These are phyloP conservation scores for Kazachstania psychrophila DNA, from an alignment of 805 yeast genomes.

Conservation along the genomic window DNA sequence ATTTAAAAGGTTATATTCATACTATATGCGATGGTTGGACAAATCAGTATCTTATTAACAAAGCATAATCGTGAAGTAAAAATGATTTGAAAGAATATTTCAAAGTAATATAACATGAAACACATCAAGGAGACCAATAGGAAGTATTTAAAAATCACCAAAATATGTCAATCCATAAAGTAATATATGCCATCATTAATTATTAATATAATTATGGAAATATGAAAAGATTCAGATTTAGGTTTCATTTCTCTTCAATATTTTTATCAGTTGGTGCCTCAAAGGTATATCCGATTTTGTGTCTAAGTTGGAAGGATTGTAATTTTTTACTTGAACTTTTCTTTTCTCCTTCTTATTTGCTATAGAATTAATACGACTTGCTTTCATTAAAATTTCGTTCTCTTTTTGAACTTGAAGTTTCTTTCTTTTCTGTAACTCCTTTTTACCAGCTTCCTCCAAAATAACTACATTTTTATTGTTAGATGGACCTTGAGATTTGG, in stretches of 20 bases:
- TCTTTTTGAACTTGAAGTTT: slow-evolving; percentile 14
- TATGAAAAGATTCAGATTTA: too few relatives aligned
- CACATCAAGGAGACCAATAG: too few relatives aligned
- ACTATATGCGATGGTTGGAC: too few relatives aligned
- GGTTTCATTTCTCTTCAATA: slow-evolving; percentile 4
- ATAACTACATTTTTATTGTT: slow-evolving; percentile 23
- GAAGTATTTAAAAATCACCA: too few relatives aligned
- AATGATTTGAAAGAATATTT: too few relatives aligned
- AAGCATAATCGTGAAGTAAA: too few relatives aligned
- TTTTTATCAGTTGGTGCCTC: slow-evolving; percentile 1
- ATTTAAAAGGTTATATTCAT: too few relatives aligned
- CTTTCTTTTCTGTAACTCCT: slow-evolving; percentile 22
- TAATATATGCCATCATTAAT: too few relatives aligned
- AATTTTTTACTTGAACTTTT: too few relatives aligned
- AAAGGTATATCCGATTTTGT: background rate
- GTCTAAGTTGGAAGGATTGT: background rate
- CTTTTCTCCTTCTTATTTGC: background rate
- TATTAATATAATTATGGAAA: background rate
- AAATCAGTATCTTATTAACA: too few relatives aligned
- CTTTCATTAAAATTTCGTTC: background rate
- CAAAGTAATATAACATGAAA: too few relatives aligned
- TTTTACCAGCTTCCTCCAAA: slow-evolving; percentile 27
- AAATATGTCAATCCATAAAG: too few relatives aligned
- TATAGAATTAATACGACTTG: background rate
- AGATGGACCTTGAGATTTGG: background rate